These are phyloP conservation scores for Hemisphaericaspora nanyangensis DNA, from an alignment of 805 yeast species.

Conservation along the genomic window DNA sequence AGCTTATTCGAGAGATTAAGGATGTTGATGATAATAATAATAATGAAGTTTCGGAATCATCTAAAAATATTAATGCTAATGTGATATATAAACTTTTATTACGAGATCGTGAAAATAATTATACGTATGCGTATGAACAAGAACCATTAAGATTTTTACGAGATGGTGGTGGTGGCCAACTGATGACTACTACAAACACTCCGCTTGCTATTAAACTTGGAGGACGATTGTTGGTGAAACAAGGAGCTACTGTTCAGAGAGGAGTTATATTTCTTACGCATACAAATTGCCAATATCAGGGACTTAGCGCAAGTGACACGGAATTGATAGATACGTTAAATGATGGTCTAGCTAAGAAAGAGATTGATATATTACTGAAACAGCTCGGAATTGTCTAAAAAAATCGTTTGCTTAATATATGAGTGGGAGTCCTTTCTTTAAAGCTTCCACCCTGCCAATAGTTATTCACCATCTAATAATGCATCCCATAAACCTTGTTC, in stretches of 20 bases:
- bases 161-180: no score
- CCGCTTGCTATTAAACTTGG: slow-evolving; percentile 50
- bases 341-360: slow-evolving; percentile 32
- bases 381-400: slow-evolving; percentile 12
- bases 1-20: slow-evolving; percentile 47
- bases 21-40: slow-evolving; percentile 18
- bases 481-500: slow-evolving; percentile 76
- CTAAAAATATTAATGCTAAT: slow-evolving; percentile 6
- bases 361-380: slow-evolving; percentile 34
- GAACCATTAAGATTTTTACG: slow-evolving; percentile 50
- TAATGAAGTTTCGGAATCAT: not conserved
- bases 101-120: slow-evolving; percentile 49
- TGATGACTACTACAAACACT: slow-evolving; percentile 16
- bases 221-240: slow-evolving; percentile 49
- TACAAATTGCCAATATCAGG: slow-evolving; percentile 29
- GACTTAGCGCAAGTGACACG: slow-evolving; percentile 20
- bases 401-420: not conserved
- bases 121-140: slow-evolving; percentile 55
- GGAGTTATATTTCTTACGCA: slow-evolving; percentile 42
- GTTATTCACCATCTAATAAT: slow-evolving; percentile 38
- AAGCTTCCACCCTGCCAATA: slow-evolving; percentile 8
- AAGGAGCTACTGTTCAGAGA: slow-evolving; percentile 44
- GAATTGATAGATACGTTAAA: slow-evolving; percentile 27
- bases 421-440: slow-evolving; percentile 1
- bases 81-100: slow-evolving; percentile 51